A percentile compares a stretch with the other conserved stretches of the same genome.
Evolutionary conservation across 352 stramenopile species (phyloP).

Genomic region (Peronospora farinosa): DNA sequence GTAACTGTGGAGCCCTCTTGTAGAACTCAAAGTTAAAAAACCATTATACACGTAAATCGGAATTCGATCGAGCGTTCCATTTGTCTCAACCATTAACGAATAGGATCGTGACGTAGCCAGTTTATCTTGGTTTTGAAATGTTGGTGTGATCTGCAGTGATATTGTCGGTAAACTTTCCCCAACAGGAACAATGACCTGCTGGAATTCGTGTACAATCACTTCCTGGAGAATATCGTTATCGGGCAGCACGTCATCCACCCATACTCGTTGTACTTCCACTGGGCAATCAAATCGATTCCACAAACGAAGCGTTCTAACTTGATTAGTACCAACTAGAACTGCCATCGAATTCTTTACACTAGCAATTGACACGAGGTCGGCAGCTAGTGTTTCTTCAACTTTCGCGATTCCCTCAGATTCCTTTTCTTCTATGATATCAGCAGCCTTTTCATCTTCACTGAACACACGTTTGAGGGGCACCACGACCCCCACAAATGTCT

Average conservation of each 20-base stretch:
- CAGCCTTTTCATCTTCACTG: not conserved
- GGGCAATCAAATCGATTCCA: constrained; percentile 40
- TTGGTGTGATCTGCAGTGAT: constrained; percentile 24
- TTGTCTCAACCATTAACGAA: constrained; percentile 36
- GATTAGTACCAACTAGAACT: constrained; percentile 21
- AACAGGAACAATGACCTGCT: constrained; percentile 11
- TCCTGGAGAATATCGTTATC: constrained; percentile 10
- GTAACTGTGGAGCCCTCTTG: constrained; percentile 20
- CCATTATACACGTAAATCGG: constrained; percentile 33
- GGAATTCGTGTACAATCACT: constrained; percentile 32
- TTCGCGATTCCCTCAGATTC: not conserved
- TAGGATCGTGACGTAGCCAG: constrained; percentile 16
- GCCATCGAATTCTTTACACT: constrained; percentile 6
- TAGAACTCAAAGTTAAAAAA: constrained; percentile 28
- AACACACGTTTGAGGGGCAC: constrained; percentile 25
- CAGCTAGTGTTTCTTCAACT: constrained; percentile 4
- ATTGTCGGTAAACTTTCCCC: constrained; percentile 31
- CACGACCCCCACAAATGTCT: constrained; percentile 31
- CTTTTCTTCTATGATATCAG: constrained; percentile 3
- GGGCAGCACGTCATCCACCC: constrained; percentile 14
- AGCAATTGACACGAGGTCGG: constrained; percentile 15
- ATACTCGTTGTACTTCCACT: constrained; percentile 43
- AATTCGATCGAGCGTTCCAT: constrained; percentile 33
- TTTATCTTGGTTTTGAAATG: constrained; percentile 1
- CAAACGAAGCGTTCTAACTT: constrained; percentile 18